Percentiles rank a stretch among this genome's conserved stretches.
phyloP scores from a whole-genome alignment of 2,329 filamentous ascomycete genomes.

The Lanzia echinophila region DNA sequence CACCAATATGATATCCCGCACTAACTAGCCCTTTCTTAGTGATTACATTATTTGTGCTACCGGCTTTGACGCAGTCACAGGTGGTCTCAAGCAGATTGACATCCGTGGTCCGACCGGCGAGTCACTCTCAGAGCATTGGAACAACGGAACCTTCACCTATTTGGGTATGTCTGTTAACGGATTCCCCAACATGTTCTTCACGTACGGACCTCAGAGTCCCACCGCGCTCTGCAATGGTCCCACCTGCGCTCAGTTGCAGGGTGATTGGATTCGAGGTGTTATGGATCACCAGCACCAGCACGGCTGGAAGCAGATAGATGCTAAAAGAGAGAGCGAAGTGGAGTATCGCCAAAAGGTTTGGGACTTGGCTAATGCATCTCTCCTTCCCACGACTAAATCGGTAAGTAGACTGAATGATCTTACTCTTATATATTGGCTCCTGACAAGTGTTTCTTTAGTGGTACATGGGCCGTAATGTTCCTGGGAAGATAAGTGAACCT shows the following conservation, averaged over 20 bases:
- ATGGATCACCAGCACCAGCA: conserved; percentile 30
- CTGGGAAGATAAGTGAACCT: conserved; percentile 33
- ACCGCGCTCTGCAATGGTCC: conserved; percentile 36
- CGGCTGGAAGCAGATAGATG: conserved; percentile 29
- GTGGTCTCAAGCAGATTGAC: conserved; percentile 29
- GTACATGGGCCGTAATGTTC: conserved; percentile 38
- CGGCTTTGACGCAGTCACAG: conserved; percentile 33
- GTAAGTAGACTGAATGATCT: conserved; percentile 23
- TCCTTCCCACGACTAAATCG: conserved; percentile 1
- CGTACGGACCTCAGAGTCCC: conserved; percentile 37
- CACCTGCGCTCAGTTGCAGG: conserved; percentile 35
- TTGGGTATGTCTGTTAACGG: conserved; percentile 37
- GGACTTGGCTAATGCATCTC: no score
- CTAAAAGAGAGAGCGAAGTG: conserved; percentile 27
- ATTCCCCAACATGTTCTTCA: conserved; percentile 44
- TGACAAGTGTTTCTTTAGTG: conserved; percentile 32
- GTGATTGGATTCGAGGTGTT: conserved; percentile 33
- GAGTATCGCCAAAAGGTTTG: conserved; percentile 19
- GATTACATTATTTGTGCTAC: conserved; percentile 29
- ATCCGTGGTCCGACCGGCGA: conserved; percentile 27
- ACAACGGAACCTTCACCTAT: conserved; percentile 28
- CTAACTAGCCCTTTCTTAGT: no score
- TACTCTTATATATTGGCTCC: conserved; percentile 19
- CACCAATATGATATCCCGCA: no score
- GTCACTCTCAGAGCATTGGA: conserved; percentile 31